Evolutionary conservation across 2,329 filamentous ascomycete genomes (phyloP).

Genomic region (Alternaria rosae): DNA sequence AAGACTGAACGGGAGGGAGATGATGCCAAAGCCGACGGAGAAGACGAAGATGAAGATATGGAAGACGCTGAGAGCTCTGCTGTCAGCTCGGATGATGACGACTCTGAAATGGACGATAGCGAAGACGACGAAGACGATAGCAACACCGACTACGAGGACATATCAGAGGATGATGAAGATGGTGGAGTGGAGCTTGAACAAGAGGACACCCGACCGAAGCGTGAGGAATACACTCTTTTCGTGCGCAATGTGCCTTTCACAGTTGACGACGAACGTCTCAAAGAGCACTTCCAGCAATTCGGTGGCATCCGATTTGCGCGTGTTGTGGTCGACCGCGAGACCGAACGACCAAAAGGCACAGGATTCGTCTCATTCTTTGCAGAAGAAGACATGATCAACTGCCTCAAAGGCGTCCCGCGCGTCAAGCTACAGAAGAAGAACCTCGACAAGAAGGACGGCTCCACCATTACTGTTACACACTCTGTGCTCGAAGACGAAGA

Average conservation of each 20-base stretch:
- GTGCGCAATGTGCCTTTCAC: constrained; percentile 94
- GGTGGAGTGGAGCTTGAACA: constrained; percentile 32
- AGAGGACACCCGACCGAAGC: constrained; percentile 47
- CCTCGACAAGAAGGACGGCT: constrained; percentile 45
- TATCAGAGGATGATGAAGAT: constrained; percentile 53
- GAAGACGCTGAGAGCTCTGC: constrained; percentile 49
- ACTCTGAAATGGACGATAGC: constrained; percentile 51
- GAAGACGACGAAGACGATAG: constrained; percentile 52
- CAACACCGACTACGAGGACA: constrained; percentile 47
- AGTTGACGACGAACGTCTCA: constrained; percentile 80
- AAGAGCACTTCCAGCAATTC: constrained; percentile 86
- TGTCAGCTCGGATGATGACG: constrained; percentile 50
- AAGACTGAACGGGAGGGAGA: constrained; percentile 53
- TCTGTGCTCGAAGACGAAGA: constrained; percentile 89
- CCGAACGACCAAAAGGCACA: constrained; percentile 87
- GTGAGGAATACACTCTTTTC: constrained; percentile 83
- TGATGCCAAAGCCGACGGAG: constrained; percentile 49
- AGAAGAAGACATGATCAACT: constrained; percentile 75
- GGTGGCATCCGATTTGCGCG: constrained; percentile 89
- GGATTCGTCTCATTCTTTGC: constrained; percentile 94
- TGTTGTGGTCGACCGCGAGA: constrained; percentile 85
- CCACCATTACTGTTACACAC: constrained; percentile 55
- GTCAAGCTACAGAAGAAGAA: constrained; percentile 49
- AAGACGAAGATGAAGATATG: constrained; percentile 51
- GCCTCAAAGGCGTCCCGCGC: constrained; percentile 75